Evolutionary conservation across 1,139 yeast genomes (phyloP).

Genomic region (Meyerozyma athensensis): DNA sequence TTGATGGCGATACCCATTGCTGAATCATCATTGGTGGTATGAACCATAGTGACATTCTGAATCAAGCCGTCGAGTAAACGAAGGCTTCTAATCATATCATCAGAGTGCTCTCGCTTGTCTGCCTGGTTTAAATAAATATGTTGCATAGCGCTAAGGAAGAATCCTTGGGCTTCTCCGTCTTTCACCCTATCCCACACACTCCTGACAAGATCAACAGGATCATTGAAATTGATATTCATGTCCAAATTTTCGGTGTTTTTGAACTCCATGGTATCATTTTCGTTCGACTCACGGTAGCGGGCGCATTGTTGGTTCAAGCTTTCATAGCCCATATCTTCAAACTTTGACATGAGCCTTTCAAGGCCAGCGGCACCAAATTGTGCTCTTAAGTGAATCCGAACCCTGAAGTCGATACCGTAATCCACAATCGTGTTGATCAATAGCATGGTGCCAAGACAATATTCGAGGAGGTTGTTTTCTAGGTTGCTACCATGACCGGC

Average conservation of each 20-base stretch:
- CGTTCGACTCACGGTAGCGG: conserved; percentile 61
- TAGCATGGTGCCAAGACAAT: conserved; percentile 72
- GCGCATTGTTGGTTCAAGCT: conserved; percentile 62
- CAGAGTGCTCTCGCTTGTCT: conserved; percentile 46
- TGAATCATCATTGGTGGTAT: conserved; percentile 62
- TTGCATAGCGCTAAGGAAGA: conserved; percentile 74
- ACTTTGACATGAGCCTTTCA: conserved; percentile 54
- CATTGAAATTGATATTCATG: conserved; percentile 58
- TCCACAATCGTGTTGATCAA: conserved; percentile 69
- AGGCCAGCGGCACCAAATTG: conserved; percentile 77
- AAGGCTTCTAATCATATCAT: conserved; percentile 59
- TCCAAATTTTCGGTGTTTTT: conserved; percentile 57
- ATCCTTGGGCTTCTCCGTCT: conserved; percentile 68
- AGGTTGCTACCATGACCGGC: conserved; percentile 15
- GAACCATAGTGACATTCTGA: conserved; percentile 69
- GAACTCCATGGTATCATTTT: conserved; percentile 66
- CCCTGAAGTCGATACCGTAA: conserved; percentile 59
- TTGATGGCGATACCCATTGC: conserved; percentile 84
- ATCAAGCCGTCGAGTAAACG: conserved; percentile 79
- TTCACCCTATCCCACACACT: conserved; percentile 69
- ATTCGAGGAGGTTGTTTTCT: conserved; percentile 74
- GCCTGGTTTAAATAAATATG: conserved; percentile 73
- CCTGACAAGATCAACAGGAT: conserved; percentile 68
- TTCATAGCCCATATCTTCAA: conserved; percentile 60
- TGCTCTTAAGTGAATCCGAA: conserved; percentile 71